These are phyloP conservation scores for Solanum clarkiae DNA, from an alignment of 257 asterid genomes.

Conservation along the genomic window DNA sequence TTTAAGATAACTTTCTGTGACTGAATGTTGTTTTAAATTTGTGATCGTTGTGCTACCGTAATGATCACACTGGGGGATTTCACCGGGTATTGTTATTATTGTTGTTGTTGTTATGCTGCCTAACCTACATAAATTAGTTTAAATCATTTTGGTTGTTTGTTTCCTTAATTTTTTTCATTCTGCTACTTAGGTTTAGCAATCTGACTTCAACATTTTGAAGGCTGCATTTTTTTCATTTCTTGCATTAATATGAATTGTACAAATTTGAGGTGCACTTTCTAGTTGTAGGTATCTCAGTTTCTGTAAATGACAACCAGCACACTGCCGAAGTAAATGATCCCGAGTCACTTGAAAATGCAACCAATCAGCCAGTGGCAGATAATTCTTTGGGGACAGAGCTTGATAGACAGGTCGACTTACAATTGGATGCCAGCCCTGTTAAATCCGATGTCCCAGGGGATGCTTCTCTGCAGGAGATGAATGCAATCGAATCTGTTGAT, in stretches of 20 bases:
- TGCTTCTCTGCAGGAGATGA: neutral
- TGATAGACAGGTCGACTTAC: neutral
- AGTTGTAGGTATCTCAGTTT: conserved; percentile 21
- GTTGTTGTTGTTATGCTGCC: no score
- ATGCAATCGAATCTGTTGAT: conserved; percentile 4
- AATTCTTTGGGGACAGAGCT: conserved; percentile 1
- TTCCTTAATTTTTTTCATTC: neutral
- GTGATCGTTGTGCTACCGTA: neutral
- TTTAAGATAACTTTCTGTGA: neutral
- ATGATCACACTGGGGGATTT: no score
- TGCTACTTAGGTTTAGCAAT: neutral
- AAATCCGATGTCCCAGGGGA: conserved; percentile 3
- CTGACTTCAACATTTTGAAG: neutral
- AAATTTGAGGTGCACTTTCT: neutral
- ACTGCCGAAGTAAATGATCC: conserved; percentile 4
- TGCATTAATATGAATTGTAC: neutral
- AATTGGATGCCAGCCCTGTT: neutral
- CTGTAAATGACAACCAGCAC: conserved; percentile 7
- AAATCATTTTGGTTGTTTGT: neutral
- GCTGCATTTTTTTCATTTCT: neutral
- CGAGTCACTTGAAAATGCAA: conserved; percentile 10
- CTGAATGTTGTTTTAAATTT: neutral
- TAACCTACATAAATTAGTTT: neutral
- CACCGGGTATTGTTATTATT: no score
- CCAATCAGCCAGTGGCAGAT: conserved; percentile 6